Evolutionary conservation across 345 rosid species (phyloP).

Genomic region (Cochlearia excelsa): DNA sequence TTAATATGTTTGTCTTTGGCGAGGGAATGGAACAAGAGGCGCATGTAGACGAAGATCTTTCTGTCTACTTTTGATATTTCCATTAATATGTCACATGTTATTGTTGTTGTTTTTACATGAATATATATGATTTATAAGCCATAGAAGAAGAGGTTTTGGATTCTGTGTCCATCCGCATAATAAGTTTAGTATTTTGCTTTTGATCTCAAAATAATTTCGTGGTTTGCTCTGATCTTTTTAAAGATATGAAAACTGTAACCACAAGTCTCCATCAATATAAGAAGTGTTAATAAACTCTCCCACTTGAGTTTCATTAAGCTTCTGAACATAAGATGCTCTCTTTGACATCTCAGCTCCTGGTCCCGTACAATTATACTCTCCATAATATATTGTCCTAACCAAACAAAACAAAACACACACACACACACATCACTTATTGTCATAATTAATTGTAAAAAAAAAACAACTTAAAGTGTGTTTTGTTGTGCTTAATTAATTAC

Average conservation of each 20-base stretch:
- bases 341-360: conserved; percentile 54
- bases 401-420: background rate
- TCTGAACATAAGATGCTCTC: conserved; percentile 63
- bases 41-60: no score
- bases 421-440: background rate
- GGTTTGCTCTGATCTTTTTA: background rate
- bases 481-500: conserved; percentile 32
- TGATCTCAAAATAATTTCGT: background rate
- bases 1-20: no score
- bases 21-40: no score
- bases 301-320: conserved; percentile 63
- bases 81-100: no score
- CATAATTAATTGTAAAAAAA: no score
- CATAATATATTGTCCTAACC: conserved; percentile 66
- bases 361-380: conserved; percentile 74
- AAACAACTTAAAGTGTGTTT: background rate
- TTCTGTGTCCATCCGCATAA: no score
- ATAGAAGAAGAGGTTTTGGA: no score
- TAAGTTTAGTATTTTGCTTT: no score
- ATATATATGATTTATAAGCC: no score
- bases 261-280: conserved; percentile 72
- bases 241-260: conserved; percentile 48
- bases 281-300: conserved; percentile 48
- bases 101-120: no score
- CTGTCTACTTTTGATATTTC: no score